Conservation (phyloP, 495 filamentous ascomycete species). For the Penicillium steckii region DNA sequence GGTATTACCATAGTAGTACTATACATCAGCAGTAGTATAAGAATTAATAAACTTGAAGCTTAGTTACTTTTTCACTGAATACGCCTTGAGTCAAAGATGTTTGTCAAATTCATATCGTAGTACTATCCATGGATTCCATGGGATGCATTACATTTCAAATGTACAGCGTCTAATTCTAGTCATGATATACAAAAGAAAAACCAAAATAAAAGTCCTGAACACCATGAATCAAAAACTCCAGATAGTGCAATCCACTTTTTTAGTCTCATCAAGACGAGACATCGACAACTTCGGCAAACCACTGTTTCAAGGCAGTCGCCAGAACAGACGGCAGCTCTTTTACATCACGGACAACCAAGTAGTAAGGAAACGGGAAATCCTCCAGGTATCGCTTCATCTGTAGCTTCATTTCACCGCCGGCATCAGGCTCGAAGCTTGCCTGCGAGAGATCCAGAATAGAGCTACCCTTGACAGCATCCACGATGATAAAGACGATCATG, state of each 20-base stretch:
- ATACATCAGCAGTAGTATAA: too few relatives aligned
- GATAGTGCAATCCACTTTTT: constrained; percentile 14
- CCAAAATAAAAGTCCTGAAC: constrained; percentile 14
- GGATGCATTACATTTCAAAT: not conserved
- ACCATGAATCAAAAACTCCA: constrained; percentile 14
- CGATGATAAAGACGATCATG: constrained; percentile 97
- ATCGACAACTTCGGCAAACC: constrained; percentile 92
- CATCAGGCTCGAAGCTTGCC: constrained; percentile 71
- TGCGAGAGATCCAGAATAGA: constrained; percentile 79
- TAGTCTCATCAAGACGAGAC: constrained; percentile 37
- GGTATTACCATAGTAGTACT: too few relatives aligned
- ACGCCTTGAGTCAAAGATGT: too few relatives aligned
- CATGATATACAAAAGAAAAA: constrained; percentile 19
- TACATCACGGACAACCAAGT: constrained; percentile 88
- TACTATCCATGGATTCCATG: too few relatives aligned
- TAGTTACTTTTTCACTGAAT: too few relatives aligned
- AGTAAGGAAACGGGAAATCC: constrained; percentile 93
- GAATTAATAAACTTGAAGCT: too few relatives aligned
- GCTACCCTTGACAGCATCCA: constrained; percentile 71
- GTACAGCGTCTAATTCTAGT: constrained; percentile 8
- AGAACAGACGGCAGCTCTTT: constrained; percentile 85
- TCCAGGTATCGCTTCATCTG: constrained; percentile 89
- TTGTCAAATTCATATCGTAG: too few relatives aligned
- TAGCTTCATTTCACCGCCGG: constrained; percentile 61
- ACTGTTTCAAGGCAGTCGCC: constrained; percentile 85